phyloP scores from a whole-genome alignment of 345 rosid species.

The Dovyalis caffra region DNA sequence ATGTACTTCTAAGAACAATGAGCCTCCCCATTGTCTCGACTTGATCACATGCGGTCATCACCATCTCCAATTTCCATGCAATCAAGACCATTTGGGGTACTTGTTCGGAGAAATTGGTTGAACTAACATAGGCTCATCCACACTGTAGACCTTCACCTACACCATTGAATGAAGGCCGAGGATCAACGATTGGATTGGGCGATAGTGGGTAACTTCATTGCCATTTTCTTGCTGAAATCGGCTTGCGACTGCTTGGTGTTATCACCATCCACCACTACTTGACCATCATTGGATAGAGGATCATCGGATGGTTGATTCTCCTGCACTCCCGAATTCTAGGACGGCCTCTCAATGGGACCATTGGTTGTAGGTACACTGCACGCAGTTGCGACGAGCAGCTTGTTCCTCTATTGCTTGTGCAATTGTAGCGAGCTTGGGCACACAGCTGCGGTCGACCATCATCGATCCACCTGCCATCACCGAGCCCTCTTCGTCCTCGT shows the following conservation, averaged over 20 bases:
- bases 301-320: constrained; percentile 54
- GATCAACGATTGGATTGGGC: constrained; percentile 31
- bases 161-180: constrained; percentile 29
- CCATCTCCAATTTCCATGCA: constrained; percentile 75
- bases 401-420: constrained; percentile 90
- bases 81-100: constrained; percentile 52
- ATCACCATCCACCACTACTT: constrained; percentile 40
- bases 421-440: constrained; percentile 71
- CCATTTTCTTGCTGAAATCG: constrained; percentile 50
- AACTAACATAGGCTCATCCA: constrained; percentile 40
- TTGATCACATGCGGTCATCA: constrained; percentile 45
- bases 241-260: constrained; percentile 43
- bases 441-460: constrained; percentile 92
- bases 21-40: constrained; percentile 33
- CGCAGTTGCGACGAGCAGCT: constrained; percentile 67
- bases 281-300: constrained; percentile 44
- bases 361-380: constrained; percentile 43
- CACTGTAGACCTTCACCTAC: constrained; percentile 31
- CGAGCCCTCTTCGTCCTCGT: constrained; percentile 72
- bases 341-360: constrained; percentile 57
- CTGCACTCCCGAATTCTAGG: constrained; percentile 53
- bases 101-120: constrained; percentile 54
- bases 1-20: too few relatives aligned
- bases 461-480: constrained; percentile 93
- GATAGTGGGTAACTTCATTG: constrained; percentile 35